Conservation (phyloP, 1,139 yeast species). For the Yamadazyma kanchanaburiensis region DNA sequence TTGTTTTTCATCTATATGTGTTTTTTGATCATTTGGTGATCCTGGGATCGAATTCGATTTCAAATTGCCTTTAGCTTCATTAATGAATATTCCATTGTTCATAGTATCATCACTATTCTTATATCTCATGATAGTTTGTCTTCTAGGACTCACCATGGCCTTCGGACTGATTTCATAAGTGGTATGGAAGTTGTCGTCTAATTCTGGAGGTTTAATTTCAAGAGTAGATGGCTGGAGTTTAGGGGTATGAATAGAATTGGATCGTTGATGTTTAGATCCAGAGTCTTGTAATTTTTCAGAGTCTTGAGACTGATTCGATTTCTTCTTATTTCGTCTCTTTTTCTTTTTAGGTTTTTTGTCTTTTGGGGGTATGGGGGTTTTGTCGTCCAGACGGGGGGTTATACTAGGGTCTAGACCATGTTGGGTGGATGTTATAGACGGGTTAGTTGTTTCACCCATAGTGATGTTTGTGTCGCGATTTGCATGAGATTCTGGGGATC, state of each 20-base stretch:
- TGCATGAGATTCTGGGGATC: slow-evolving; percentile 1
- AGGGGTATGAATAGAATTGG: neutral
- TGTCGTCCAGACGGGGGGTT: no score
- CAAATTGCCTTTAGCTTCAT: slow-evolving; percentile 27
- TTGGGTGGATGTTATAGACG: no score
- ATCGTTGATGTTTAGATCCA: no score
- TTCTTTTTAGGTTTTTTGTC: no score
- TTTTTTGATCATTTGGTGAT: slow-evolving; percentile 2
- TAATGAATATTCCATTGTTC: slow-evolving; percentile 17
- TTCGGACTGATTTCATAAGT: slow-evolving; percentile 2
- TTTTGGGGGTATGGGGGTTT: no score
- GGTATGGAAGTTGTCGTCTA: neutral
- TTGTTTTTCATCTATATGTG: slow-evolving; percentile 33
- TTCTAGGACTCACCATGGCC: slow-evolving; percentile 33
- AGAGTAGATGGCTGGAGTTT: neutral
- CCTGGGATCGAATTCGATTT: slow-evolving; percentile 3
- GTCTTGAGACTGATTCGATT: no score
- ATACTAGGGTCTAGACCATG: no score
- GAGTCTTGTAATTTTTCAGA: no score
- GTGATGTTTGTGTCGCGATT: neutral
- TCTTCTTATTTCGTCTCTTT: no score
- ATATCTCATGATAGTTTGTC: slow-evolving; percentile 38
- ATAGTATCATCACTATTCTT: slow-evolving; percentile 28
- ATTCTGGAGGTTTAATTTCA: slow-evolving; percentile 1
- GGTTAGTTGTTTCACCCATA: neutral